These are phyloP conservation scores for Colletotrichum somersetense DNA, from an alignment of 2,329 filamentous ascomycete species.

Conservation along the genomic window DNA sequence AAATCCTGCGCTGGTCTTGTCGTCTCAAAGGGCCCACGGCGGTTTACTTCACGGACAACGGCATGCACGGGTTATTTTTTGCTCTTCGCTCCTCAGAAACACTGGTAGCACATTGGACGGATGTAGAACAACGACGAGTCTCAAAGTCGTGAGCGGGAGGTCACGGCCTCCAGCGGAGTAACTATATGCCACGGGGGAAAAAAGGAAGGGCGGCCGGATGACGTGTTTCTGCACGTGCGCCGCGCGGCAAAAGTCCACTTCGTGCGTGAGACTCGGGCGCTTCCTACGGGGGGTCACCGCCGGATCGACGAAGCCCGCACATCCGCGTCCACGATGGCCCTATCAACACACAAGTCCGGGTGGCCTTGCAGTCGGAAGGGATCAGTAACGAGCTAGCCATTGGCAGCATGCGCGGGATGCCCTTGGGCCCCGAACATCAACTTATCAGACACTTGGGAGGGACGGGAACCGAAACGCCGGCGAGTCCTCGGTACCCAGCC, in stretches of 20 bases:
- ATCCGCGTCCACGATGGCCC: neutral
- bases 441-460: slow-evolving; percentile 34
- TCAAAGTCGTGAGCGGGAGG: neutral
- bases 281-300: neutral
- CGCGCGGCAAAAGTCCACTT: neutral
- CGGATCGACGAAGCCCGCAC: neutral
- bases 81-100: neutral
- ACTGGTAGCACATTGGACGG: neutral
- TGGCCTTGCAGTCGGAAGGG: neutral
- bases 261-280: neutral
- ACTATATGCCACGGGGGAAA: neutral
- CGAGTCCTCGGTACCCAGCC: slow-evolving; percentile 4
- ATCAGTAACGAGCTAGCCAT: neutral
- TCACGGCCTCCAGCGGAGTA: neutral
- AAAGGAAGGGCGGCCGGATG: neutral
- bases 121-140: neutral
- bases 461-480: slow-evolving; percentile 25
- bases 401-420: neutral
- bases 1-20: neutral
- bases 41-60: neutral
- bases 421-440: neutral
- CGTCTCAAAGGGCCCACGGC: neutral
- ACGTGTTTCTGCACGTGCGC: neutral
- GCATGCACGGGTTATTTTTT: neutral
- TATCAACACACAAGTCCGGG: neutral